Evolutionary conservation across 2,329 filamentous ascomycete genomes (phyloP), one percentile per base, ranked within the genome.

Genomic region (Pestalotiopsis sp.): DNA sequence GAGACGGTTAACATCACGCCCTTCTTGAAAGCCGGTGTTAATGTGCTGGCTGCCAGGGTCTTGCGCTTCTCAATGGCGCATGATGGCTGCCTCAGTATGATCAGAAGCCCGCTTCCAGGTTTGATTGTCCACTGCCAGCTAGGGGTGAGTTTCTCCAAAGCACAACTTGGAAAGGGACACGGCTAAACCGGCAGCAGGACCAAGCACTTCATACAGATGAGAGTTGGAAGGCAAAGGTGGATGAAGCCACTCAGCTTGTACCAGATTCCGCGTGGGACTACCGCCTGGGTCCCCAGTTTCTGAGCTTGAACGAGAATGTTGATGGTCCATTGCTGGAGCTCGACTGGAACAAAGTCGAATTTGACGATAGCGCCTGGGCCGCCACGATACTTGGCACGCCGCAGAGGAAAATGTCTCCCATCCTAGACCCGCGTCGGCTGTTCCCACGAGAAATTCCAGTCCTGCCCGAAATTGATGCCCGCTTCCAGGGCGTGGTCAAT

Each of bases 81-180:
- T 17, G 63, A 75, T n/a, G 74, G 75, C 6, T 77, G 73, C 6
- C 75, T 78, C 71, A 74, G 76, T 2, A 77, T 79, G 70, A 73
- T 74, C 20, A 59, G 77, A 27, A 77, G 76, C 1, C 36, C 73
- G 1, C 38, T 73, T 6, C 76, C 77, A 0, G 78, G 77, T 0
- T 71, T 79, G 65, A 78, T 77, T 0, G 68, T 76, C 0, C 65
- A 75, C 41, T 77, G 77, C 6, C 41, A 68, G 3, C 61, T 78
- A 7, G 65, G 73, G 36, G 64, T 58, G 1, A 67, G 64, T 20
- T 12, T 20, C 31, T 20, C 17, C 11, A 31, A 7, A 60, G 23
- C 38, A 36, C 52, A 31, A 13, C 3, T 57, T 13, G 9, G n/a
- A 20, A 31, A 13, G 14, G 38, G 6, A 36, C 59, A 59, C 11